Evolutionary conservation across 192 early-diverging fungal species (phyloP), one percentile per base, ranked within the genome.

Genomic region (Mortierella alpina): DNA sequence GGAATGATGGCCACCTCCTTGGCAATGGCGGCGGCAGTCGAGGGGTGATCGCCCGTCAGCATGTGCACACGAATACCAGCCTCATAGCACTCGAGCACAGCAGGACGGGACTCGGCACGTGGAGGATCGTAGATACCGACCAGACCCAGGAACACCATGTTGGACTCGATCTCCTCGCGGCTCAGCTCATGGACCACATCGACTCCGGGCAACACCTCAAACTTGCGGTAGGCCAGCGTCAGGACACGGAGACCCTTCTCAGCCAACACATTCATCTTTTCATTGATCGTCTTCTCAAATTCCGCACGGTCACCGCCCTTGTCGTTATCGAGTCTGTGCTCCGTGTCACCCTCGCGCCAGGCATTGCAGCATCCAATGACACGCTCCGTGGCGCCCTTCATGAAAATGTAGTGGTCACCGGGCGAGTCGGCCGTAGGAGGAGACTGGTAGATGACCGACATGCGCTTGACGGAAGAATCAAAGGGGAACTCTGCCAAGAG

Each of bases 51-150:
- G 63, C 75, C 97, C 5, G 97, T 98, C 55, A 98, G 91, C 97
- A 98, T 98, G 50, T 95, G 91, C 50, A 98, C 97, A 57, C 91
- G 90, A 74, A 98, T 94, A 49, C 97, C 97, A 13, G 97, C 97
- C 20, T 84, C 71, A 63, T 96, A 93, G 79, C 97, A 97, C 62
- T 87, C 90, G 67, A 87, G 80, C 15, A 92, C 91, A 49, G 90
- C 90, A 55, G 82, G 86, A 45, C 87, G 76, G 2, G 91, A 91
- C 73, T 92, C 92, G 8, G 85, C 82, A 20, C 92, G 91, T 53
- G 97, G 95, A 41, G 97, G 97, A 74, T 98, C 97, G 73, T 97
- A 96, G 59, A 98, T 90, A 47, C 97, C 97, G 69, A 96, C 93
- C 42, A 98, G 86, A 6, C 97, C 96, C 18, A 96, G 72, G 78